A percentile compares a stretch with the other conserved stretches of the same genome.
These are phyloP conservation scores for Paraphaeosphaeria sporulosa DNA, from an alignment of 2,329 filamentous ascomycete genomes.

Conservation along the genomic window DNA sequence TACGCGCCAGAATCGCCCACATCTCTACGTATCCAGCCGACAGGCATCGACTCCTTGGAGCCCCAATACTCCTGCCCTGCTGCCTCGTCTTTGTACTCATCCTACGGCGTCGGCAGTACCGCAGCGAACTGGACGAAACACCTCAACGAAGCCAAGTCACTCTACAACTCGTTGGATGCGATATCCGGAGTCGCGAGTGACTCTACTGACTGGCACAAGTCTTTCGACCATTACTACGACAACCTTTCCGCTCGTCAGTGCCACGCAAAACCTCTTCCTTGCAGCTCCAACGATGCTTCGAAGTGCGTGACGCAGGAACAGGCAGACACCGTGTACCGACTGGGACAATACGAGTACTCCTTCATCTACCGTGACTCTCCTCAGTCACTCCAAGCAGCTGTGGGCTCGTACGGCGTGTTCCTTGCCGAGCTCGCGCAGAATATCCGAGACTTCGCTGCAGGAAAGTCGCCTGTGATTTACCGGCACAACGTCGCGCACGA, in stretches of 20 bases:
- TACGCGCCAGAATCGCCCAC: constrained; percentile 28
- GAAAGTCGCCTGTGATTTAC: constrained; percentile 58
- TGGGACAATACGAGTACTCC: constrained; percentile 83
- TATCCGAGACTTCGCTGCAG: constrained; percentile 57
- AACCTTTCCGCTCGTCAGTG: constrained; percentile 82
- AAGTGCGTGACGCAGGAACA: constrained; percentile 69
- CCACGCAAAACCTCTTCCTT: constrained; percentile 76
- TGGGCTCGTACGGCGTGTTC: constrained; percentile 74
- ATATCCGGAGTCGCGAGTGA: constrained; percentile 69
- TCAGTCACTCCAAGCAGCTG: constrained; percentile 68
- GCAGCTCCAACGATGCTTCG: constrained; percentile 60
- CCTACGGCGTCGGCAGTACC: constrained; percentile 56
- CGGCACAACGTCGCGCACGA: constrained; percentile 84
- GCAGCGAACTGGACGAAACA: constrained; percentile 68
- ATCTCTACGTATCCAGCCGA: constrained; percentile 58
- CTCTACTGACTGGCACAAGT: constrained; percentile 71
- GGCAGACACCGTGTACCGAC: constrained; percentile 74
- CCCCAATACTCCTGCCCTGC: constrained; percentile 73
- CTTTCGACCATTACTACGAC: constrained; percentile 84
- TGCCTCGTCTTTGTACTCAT: constrained; percentile 55
- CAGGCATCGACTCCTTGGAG: constrained; percentile 74
- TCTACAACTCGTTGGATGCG: constrained; percentile 69
- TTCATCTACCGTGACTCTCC: constrained; percentile 76
- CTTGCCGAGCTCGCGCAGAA: constrained; percentile 74
- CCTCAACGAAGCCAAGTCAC: constrained; percentile 61